These are phyloP conservation scores for Vitis cinerea DNA, from an alignment of 164 flowering plant species.

Conservation along the genomic window DNA sequence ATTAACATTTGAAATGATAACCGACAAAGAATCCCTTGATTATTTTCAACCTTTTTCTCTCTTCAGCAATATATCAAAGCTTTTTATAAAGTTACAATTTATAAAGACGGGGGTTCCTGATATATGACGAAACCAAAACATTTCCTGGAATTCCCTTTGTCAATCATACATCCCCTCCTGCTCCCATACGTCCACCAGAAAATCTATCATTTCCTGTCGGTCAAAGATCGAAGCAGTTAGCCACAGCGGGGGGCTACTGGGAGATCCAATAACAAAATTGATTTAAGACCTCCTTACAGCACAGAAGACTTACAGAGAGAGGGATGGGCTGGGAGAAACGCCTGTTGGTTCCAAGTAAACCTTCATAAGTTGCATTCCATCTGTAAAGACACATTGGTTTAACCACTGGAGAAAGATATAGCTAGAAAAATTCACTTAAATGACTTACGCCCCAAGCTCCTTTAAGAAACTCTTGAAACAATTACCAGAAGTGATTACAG, in stretches of 20 bases:
- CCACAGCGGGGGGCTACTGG: not conserved
- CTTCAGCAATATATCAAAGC: too few species aligned
- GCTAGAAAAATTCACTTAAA: too few species aligned
- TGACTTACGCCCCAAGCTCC: too few species aligned
- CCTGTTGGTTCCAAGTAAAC: slow-evolving; percentile 66
- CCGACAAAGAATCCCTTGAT: too few species aligned
- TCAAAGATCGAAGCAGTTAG: slow-evolving; percentile 6
- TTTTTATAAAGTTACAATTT: too few species aligned
- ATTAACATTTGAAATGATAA: too few species aligned
- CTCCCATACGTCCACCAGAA: slow-evolving; percentile 88
- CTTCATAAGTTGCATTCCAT: slow-evolving; percentile 78
- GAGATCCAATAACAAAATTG: not conserved
- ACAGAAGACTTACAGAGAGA: slow-evolving; percentile 55
- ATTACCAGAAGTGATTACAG: not conserved
- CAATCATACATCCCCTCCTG: slow-evolving; percentile 87
- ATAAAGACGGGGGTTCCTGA: too few species aligned
- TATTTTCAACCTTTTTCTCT: too few species aligned
- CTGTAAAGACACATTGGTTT: slow-evolving; percentile 34
- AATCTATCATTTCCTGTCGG: slow-evolving; percentile 77
- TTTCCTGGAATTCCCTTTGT: slow-evolving; percentile 6
- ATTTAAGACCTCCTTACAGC: not conserved
- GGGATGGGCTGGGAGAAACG: slow-evolving; percentile 67
- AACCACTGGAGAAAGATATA: not conserved
- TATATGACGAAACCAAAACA: too few species aligned
- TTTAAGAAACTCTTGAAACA: not conserved